A percentile compares a stretch with the other conserved stretches of the same genome.
These are phyloP conservation scores for Pichia nakasei DNA, from an alignment of 805 yeast species.

Conservation along the genomic window DNA sequence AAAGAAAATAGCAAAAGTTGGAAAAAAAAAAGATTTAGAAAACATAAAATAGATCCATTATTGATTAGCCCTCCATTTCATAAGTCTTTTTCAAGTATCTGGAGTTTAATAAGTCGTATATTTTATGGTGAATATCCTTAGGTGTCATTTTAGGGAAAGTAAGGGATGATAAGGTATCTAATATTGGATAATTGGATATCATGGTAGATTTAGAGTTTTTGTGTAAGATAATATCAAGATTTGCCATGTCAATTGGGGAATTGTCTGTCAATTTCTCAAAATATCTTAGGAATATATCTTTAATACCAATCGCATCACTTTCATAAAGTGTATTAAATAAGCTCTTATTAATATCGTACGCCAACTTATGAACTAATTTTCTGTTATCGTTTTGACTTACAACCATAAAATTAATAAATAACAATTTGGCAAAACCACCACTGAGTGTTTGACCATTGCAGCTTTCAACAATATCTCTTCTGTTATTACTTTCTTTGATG, in stretches of 20 bases:
- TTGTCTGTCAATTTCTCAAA: slow-evolving; percentile 6
- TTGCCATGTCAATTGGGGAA: slow-evolving; percentile 20
- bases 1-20: too few species aligned
- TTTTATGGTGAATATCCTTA: slow-evolving; percentile 20
- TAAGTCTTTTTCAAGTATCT: slow-evolving; percentile 5
- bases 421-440: slow-evolving; percentile 24
- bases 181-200: background rate
- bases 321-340: slow-evolving; percentile 16
- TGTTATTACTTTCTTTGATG: slow-evolving; percentile 22
- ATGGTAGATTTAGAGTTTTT: slow-evolving; percentile 7
- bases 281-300: slow-evolving; percentile 6
- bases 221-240: slow-evolving; percentile 16
- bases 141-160: background rate
- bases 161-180: background rate
- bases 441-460: slow-evolving; percentile 14
- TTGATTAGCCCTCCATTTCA: background rate
- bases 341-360: slow-evolving; percentile 14
- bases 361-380: slow-evolving; percentile 15
- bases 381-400: slow-evolving; percentile 16
- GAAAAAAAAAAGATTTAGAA: too few species aligned
- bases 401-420: slow-evolving; percentile 26
- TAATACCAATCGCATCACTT: slow-evolving; percentile 11
- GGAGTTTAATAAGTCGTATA: slow-evolving; percentile 25
- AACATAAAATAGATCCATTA: background rate
- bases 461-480: slow-evolving; percentile 17